Evolutionary conservation across 2,329 filamentous ascomycete genomes (phyloP), one percentile per base, ranked within the genome.

Genomic region (Aureobasidium sp.): DNA sequence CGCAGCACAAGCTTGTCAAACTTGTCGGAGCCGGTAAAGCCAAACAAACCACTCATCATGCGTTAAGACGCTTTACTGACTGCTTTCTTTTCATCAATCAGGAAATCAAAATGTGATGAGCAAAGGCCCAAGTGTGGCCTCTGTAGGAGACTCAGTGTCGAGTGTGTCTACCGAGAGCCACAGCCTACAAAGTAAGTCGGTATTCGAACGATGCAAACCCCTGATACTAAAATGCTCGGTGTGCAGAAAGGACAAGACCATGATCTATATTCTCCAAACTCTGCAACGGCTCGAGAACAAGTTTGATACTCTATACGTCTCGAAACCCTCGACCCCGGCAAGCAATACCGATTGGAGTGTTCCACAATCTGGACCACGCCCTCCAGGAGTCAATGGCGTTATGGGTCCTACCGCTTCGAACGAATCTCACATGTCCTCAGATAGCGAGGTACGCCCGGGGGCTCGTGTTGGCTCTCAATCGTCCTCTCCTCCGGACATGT

Each of bases 41-140:
- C 15, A n/a, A 30, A 1, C 27, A 41, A 36, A 30, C n/a, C 16
- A 25, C 36, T 29, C 15, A 6, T 34, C 21, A 27, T 13, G 30
- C 3, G 13, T 21, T 21, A 21, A 21, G 21, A 21, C 21, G 21
- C 1, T 53, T 21, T 41, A 42, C 27, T 54, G 41, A 47, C 11
- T 30, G 15, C 39, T 27, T 6, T 36, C 7, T 57, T 63, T 32
- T 65, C 57, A 10, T 30, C 30, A 52, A 74, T 71, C 55, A 81
- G 84, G 65, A 87, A 87, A 72, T 83, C 85, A 66, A 84, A 81
- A 75, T 87, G 85, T 72, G 83, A 86, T 69, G 84, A 87, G 69
- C 76, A 79, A 67, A 76, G 83, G 60, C 84, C 84, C 21, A 84
- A 82, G 71, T 87, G 85, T 69, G 76, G 81, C 62, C 80, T 82